Evolutionary conservation across 345 rosid genomes (phyloP), one percentile per base, ranked within the genome.

Genomic region (Boechera divaricarpa): DNA sequence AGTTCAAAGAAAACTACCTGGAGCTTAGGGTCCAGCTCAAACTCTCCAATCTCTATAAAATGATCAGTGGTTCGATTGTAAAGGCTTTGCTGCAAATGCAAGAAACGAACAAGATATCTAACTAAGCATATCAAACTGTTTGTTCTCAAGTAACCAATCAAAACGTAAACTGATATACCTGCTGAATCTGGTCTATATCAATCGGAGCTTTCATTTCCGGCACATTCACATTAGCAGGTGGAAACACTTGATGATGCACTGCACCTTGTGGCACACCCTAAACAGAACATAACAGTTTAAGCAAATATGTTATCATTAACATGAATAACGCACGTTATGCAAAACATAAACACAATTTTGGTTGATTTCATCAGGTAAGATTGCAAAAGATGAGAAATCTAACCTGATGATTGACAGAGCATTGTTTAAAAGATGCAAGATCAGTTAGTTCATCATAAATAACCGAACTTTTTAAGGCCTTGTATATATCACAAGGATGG

Each of bases 401-500:
- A 53, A 67, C 65, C 10, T n/a, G 15, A 26, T 68, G 51, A 10
- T 8, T 15, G 24, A 13, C 51, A 55, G 4, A n/a, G 16, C 1
- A 5, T 7, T n/a, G 38, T 28, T 31, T 5, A 15, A 10, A 29
- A 44, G 41, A 39, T 39, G 42, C 44, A 10, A 42, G 56, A 32
- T 21, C 45, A 48, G 4, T 2, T 0, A 48, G 4, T 48, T 48
- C 8, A 6, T 48, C 24, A 16, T 48, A 48, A 48, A 16, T 48
- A 48, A 16, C 10, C 0, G 53, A 16, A 2, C 0, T 1, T 11
- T 2, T 28, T 52, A 73, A 2, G 16, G 44, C 62, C 28, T 63
- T 3, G n/a, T 55, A 4, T 24, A 73, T 24, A 39, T 73, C 63
- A 52, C 10, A 8, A n/a, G 2, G n/a, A 72, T 48, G 15, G 80